These are phyloP conservation scores for Apostasia shenzhenica DNA, from an alignment of 106 monocot species.

Conservation along the genomic window DNA sequence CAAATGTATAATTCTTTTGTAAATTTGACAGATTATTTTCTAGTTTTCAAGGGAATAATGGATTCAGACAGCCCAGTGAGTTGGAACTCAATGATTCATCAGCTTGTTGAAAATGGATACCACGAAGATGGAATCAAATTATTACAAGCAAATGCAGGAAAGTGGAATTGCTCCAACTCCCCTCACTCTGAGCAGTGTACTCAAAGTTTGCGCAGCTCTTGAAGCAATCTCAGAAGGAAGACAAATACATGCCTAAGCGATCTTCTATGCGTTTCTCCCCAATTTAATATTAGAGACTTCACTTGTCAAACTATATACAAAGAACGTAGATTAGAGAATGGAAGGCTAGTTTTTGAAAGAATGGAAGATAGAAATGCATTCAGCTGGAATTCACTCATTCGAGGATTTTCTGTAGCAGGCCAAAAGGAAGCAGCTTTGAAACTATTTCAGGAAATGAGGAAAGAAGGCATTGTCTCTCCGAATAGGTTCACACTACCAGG, in stretches of 20 bases:
- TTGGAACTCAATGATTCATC: slow-evolving; percentile 28
- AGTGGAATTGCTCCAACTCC: slow-evolving; percentile 12
- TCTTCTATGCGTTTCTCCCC: not conserved
- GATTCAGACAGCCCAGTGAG: not conserved
- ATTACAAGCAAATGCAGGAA: slow-evolving; percentile 4
- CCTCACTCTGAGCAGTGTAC: slow-evolving; percentile 20
- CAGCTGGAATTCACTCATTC: slow-evolving; percentile 21
- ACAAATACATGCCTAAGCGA: slow-evolving; percentile 3
- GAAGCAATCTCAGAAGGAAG: not conserved
- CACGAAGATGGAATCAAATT: slow-evolving; percentile 1
- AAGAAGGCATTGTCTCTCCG: slow-evolving; percentile 8
- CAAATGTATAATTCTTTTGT: slow-evolving; percentile 22
- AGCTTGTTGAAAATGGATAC: slow-evolving; percentile 9
- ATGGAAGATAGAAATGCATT: slow-evolving; percentile 14
- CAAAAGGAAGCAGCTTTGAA: slow-evolving; percentile 10
- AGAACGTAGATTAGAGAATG: slow-evolving; percentile 7
- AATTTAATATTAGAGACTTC: slow-evolving; percentile 17
- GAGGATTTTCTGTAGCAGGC: slow-evolving; percentile 14
- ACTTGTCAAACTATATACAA: slow-evolving; percentile 10
- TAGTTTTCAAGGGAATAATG: slow-evolving; percentile 8
- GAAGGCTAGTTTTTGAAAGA: slow-evolving; percentile 5
- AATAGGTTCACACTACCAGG: slow-evolving; percentile 23
- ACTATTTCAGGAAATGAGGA: slow-evolving; percentile 10
- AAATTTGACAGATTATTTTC: slow-evolving; percentile 2
- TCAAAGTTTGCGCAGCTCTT: slow-evolving; percentile 11